Evolutionary conservation across 1,284 basidiomycete genomes (phyloP).

Genomic region (Thecaphora thlaspeos): DNA sequence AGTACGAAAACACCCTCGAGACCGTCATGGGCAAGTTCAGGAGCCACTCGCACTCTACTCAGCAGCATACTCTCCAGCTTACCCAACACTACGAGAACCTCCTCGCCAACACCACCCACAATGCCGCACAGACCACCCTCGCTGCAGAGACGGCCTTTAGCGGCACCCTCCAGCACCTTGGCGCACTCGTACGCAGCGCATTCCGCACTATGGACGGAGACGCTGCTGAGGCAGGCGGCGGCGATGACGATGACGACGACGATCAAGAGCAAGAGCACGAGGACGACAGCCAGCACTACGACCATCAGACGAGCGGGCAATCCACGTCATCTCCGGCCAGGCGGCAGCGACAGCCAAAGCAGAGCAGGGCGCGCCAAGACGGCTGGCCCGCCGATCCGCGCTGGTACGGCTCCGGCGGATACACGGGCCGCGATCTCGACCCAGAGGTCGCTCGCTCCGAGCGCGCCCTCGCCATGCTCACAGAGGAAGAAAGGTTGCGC

Average conservation of each 20-base stretch:
- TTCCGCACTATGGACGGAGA: constrained; percentile 45
- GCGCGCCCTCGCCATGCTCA: constrained; percentile 39
- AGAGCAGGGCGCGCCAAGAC: not conserved
- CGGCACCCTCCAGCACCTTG: constrained; percentile 37
- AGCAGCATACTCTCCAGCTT: constrained; percentile 84
- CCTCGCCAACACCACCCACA: constrained; percentile 60
- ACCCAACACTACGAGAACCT: constrained; percentile 87
- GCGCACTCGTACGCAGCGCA: constrained; percentile 40
- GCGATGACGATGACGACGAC: constrained; percentile 11
- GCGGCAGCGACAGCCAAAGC: no score
- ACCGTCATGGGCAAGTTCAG: constrained; percentile 95
- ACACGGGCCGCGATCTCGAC: constrained; percentile 42
- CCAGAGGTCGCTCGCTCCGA: constrained; percentile 33
- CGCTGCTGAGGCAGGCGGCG: constrained; percentile 29
- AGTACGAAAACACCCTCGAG: constrained; percentile 92
- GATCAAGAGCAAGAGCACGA: no score
- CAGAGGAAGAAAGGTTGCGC: constrained; percentile 49
- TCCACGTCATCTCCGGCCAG: no score
- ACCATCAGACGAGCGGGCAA: no score
- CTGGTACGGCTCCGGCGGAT: constrained; percentile 52
- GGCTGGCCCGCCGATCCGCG: constrained; percentile 33
- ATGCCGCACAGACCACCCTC: constrained; percentile 36
- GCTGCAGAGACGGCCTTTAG: constrained; percentile 35
- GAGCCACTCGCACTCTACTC: constrained; percentile 82
- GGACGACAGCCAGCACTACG: no score